Conservation (phyloP, 1,284 basidiomycete genomes). For the Dichomitus squalens region DNA sequence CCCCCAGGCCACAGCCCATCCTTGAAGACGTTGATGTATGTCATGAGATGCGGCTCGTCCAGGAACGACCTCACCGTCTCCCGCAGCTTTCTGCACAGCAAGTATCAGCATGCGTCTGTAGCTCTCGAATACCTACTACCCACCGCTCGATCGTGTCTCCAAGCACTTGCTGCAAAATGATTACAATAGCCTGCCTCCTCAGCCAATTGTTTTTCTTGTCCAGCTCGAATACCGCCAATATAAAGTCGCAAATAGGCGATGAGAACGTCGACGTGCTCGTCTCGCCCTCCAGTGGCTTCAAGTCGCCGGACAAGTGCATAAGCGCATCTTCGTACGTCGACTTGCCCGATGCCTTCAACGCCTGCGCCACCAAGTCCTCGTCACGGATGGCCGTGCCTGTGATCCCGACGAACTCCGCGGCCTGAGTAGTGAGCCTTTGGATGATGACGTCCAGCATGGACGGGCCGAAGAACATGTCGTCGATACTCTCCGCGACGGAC, state of each 20-base stretch:
- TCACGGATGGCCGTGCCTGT: conserved; percentile 80
- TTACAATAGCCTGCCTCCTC: conserved; percentile 92
- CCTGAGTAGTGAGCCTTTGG: conserved; percentile 83
- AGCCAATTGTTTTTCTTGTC: conserved; percentile 97
- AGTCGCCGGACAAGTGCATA: conserved; percentile 67
- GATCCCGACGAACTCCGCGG: conserved; percentile 84
- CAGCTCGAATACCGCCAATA: conserved; percentile 92
- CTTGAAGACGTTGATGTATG: conserved; percentile 67
- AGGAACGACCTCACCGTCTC: conserved; percentile 70
- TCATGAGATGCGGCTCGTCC: conserved; percentile 69
- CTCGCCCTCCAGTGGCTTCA: conserved; percentile 84
- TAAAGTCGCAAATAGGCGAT: conserved; percentile 90
- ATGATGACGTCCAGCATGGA: conserved; percentile 96
- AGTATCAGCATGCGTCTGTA: not conserved
- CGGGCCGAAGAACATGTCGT: conserved; percentile 91
- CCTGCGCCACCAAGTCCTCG: conserved; percentile 81
- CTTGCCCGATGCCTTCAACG: conserved; percentile 70
- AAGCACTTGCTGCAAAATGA: conserved; percentile 93
- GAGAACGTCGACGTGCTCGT: conserved; percentile 87
- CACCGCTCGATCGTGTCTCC: conserved; percentile 95
- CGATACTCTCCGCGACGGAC: conserved; percentile 88
- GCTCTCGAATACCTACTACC: conserved; percentile 20
- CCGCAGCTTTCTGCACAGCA: conserved; percentile 73
- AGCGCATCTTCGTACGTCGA: conserved; percentile 65
- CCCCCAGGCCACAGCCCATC: conserved; percentile 86